phyloP scores from a whole-genome alignment of 768 basidiomycete species.

The Rhizopogon rudus region DNA sequence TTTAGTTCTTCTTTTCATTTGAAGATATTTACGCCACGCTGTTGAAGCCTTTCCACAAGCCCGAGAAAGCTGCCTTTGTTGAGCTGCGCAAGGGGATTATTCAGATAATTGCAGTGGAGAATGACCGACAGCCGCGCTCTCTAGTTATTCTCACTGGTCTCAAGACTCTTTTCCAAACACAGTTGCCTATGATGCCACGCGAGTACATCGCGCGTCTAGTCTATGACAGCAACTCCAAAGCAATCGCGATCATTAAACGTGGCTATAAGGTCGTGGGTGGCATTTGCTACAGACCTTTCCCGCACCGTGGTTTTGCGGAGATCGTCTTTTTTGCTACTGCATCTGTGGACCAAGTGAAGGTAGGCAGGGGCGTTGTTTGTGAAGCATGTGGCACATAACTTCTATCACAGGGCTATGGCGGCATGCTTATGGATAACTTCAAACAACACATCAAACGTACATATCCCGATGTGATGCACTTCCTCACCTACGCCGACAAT shows the following conservation, averaged over 20 bases:
- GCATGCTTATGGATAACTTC: conserved; percentile 98
- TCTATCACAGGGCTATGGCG: conserved; percentile 80
- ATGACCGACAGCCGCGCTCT: conserved; percentile 71
- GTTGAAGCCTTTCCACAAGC: conserved; percentile 46
- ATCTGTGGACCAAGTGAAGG: conserved; percentile 96
- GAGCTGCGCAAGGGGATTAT: conserved; percentile 85
- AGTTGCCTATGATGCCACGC: conserved; percentile 97
- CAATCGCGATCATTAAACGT: conserved; percentile 89
- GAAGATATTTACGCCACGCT: conserved; percentile 1
- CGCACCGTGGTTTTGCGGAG: conserved; percentile 92
- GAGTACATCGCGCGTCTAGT: conserved; percentile 98
- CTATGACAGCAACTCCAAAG: conserved; percentile 88
- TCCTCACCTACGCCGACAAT: conserved; percentile 98
- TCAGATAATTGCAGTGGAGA: conserved; percentile 77
- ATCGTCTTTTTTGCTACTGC: conserved; percentile 99
- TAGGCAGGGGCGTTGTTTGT: conserved; percentile 27
- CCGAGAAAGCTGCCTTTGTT: conserved; percentile 73
- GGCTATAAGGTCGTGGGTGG: conserved; percentile 97
- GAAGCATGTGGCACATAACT: neutral
- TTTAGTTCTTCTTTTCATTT: conserved; percentile 5
- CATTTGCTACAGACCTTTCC: conserved; percentile 95
- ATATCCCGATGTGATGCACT: conserved; percentile 88
- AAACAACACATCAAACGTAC: conserved; percentile 85
- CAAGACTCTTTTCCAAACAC: conserved; percentile 95
- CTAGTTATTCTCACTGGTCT: conserved; percentile 88